These are phyloP conservation scores for Neurospora tetraspora DNA, from an alignment of 495 filamentous ascomycete genomes.

Conservation along the genomic window DNA sequence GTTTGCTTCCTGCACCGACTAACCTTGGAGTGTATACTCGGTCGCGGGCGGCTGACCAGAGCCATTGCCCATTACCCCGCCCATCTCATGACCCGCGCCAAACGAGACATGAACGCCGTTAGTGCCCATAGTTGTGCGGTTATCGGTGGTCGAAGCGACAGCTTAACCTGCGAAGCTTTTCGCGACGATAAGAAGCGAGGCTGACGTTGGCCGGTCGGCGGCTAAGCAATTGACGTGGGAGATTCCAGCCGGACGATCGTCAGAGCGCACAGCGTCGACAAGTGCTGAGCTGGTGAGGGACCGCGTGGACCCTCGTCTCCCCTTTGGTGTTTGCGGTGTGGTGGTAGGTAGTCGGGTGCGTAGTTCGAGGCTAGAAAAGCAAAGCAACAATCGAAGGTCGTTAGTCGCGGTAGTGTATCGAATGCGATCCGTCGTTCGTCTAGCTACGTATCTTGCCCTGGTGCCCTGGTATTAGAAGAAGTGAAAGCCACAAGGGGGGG, in stretches of 20 bases:
- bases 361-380: neutral
- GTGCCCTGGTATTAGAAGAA: neutral
- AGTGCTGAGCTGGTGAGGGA: neutral
- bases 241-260: neutral
- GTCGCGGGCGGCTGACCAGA: slow-evolving; percentile 66
- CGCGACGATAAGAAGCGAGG: neutral
- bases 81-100: slow-evolving; percentile 38
- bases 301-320: neutral
- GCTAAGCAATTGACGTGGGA: neutral
- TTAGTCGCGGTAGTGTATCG: neutral
- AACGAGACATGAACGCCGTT: slow-evolving; percentile 45
- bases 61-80: slow-evolving; percentile 31
- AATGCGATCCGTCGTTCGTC: neutral
- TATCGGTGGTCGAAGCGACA: neutral
- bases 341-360: neutral
- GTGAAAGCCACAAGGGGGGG: neutral
- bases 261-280: neutral
- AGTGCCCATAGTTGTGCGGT: slow-evolving; percentile 47
- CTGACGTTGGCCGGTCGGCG: neutral
- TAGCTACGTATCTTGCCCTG: neutral
- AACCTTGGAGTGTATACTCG: slow-evolving; percentile 97
- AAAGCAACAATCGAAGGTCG: neutral
- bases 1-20: slow-evolving; percentile 10
- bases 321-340: neutral
- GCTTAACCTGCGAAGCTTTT: neutral